Conservation (phyloP, 129 eudicot genomes). For the Chrysanthemum seticuspe region DNA sequence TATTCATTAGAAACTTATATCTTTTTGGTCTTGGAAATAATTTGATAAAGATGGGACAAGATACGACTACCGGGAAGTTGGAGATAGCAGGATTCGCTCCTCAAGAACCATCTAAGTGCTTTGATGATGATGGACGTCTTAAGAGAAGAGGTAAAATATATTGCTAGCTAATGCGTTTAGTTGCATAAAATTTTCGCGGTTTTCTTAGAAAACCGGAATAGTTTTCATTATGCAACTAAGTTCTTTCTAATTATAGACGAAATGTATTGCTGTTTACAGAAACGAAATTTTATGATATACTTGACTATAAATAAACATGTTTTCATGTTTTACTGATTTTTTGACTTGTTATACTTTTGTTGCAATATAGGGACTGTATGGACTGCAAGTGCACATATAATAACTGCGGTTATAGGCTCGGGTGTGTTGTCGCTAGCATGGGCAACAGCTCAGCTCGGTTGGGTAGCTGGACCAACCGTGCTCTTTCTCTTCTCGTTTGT, state of each 20-base stretch:
- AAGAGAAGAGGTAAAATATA: constrained; percentile 55
- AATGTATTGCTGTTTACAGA: too few species aligned
- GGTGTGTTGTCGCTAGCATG: constrained; percentile 96
- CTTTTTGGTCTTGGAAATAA: not conserved
- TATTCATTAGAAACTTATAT: not conserved
- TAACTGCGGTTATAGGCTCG: constrained; percentile 96
- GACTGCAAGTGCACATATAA: constrained; percentile 98
- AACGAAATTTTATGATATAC: too few species aligned
- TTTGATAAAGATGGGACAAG: constrained; percentile 36
- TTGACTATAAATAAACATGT: too few species aligned
- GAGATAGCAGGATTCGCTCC: constrained; percentile 49
- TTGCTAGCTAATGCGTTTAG: too few species aligned
- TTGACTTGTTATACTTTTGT: not conserved
- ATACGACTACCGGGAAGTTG: constrained; percentile 29
- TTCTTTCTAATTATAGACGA: too few species aligned
- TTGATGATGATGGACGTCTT: constrained; percentile 71
- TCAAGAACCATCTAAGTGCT: constrained; percentile 47
- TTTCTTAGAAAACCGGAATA: too few species aligned
- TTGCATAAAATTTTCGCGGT: too few species aligned
- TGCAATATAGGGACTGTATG: constrained; percentile 67
- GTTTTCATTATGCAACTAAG: too few species aligned
- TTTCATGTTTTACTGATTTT: too few species aligned
- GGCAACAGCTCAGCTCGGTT: constrained; percentile 95
- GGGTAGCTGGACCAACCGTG: constrained; percentile 95
- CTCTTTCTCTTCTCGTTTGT: constrained; percentile 79